Percentiles rank a stretch among this genome's conserved stretches.
These are phyloP conservation scores for Mucor ambiguus DNA, from an alignment of 371 early-diverging fungal species.

Conservation along the genomic window DNA sequence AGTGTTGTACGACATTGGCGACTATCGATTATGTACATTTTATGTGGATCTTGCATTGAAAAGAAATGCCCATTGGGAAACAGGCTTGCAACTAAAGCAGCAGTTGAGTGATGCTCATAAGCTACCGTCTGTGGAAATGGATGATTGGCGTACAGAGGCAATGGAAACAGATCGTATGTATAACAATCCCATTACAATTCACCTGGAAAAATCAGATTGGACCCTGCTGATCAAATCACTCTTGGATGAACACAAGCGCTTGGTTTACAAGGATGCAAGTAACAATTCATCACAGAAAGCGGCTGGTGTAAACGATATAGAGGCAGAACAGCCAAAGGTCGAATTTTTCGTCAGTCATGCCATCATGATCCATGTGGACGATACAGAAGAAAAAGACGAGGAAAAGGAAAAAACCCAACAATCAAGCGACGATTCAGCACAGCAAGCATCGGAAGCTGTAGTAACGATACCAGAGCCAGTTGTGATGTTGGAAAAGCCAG, in stretches of 20 bases:
- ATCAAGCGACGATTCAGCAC: background rate
- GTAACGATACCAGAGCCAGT: background rate
- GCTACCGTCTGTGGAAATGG: background rate
- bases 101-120: background rate
- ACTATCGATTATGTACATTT: slow-evolving; percentile 45
- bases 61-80: background rate
- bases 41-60: slow-evolving; percentile 39
- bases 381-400: background rate
- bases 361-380: background rate
- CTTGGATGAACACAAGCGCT: slow-evolving; percentile 17
- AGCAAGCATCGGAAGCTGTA: background rate
- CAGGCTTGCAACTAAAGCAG: slow-evolving; percentile 2
- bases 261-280: background rate
- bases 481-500: background rate
- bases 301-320: background rate
- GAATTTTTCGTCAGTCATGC: background rate
- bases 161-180: background rate
- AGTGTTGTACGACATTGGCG: slow-evolving; percentile 61
- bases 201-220: slow-evolving; percentile 13
- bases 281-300: background rate
- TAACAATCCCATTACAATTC: background rate
- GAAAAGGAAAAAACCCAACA: background rate
- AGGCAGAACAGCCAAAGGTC: background rate
- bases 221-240: slow-evolving; percentile 1
- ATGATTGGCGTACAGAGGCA: background rate